These are phyloP conservation scores for Cutaneotrichosporon cutaneum DNA, from an alignment of 1,284 basidiomycete genomes.

Conservation along the genomic window DNA sequence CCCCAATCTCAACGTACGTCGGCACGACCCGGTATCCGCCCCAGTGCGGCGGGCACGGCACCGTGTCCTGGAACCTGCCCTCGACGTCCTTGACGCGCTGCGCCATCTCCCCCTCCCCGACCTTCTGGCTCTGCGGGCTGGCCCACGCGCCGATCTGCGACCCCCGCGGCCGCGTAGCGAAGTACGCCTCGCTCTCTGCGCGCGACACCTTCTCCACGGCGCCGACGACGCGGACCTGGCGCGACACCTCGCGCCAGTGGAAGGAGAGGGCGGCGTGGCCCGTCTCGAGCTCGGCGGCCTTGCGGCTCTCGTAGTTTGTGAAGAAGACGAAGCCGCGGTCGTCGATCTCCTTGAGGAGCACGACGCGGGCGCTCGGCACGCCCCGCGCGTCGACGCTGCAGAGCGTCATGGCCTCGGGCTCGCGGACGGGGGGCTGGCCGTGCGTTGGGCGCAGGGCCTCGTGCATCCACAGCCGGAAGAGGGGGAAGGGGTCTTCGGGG, in stretches of 20 bases:
- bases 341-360: constrained; percentile 88
- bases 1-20: constrained; percentile 59
- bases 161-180: constrained; percentile 74
- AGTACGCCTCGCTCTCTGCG: constrained; percentile 80
- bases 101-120: constrained; percentile 69
- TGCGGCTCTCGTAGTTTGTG: constrained; percentile 95
- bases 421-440: constrained; percentile 59
- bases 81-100: constrained; percentile 63
- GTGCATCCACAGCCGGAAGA: constrained; percentile 82
- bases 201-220: constrained; percentile 70
- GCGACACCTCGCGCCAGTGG: constrained; percentile 85
- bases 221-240: constrained; percentile 82
- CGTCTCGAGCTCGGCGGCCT: constrained; percentile 72
- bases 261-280: constrained; percentile 83
- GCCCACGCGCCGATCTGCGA: constrained; percentile 90
- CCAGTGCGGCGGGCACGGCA: constrained; percentile 90
- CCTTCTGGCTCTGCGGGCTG: constrained; percentile 66
- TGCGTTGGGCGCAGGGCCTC: constrained; percentile 55
- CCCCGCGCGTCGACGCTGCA: constrained; percentile 69
- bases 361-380: constrained; percentile 81
- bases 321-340: constrained; percentile 86
- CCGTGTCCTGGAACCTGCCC: constrained; percentile 61
- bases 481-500: constrained; percentile 67
- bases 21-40: constrained; percentile 93
- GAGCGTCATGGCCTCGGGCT: constrained; percentile 85